phyloP scores from a whole-genome alignment of 129 eudicot species.

The sunflower (Helianthus annuus) region DNA sequence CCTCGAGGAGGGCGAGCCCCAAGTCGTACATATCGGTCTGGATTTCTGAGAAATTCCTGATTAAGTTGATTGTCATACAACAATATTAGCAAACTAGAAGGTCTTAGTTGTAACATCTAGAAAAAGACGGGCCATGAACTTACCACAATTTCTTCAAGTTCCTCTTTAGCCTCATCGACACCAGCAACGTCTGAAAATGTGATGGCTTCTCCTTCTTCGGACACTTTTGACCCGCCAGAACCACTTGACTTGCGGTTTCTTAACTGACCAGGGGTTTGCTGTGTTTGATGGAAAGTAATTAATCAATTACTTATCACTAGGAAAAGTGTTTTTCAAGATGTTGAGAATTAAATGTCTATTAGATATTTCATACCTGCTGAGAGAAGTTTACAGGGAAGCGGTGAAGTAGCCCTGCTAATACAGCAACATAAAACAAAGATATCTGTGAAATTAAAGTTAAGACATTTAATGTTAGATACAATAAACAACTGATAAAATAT shows the following conservation, averaged over 20 bases:
- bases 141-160: conserved; percentile 99
- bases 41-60: conserved; percentile 97
- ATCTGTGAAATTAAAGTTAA: conserved; percentile 51
- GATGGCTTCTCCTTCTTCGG: conserved; percentile 81
- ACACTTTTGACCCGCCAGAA: conserved; percentile 72
- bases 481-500: neutral
- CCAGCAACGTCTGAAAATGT: conserved; percentile 99
- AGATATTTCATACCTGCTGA: conserved; percentile 51
- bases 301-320: neutral
- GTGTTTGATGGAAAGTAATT: too few relatives aligned
- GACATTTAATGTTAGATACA: too few relatives aligned
- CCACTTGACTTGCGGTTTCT: conserved; percentile 84
- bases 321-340: too few relatives aligned
- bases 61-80: conserved; percentile 9
- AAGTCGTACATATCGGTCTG: conserved; percentile 76
- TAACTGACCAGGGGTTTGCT: conserved; percentile 75
- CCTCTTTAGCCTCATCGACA: conserved; percentile 99
- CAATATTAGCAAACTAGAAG: conserved; percentile 10
- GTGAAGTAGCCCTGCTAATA: conserved; percentile 92
- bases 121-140: conserved; percentile 21
- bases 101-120: neutral
- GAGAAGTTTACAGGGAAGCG: conserved; percentile 83
- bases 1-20: conserved; percentile 99
- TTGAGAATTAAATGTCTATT: conserved; percentile 16
- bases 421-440: conserved; percentile 87